phyloP scores from a whole-genome alignment of 2,329 filamentous ascomycete species.

The Tricladium varicosporioides region DNA sequence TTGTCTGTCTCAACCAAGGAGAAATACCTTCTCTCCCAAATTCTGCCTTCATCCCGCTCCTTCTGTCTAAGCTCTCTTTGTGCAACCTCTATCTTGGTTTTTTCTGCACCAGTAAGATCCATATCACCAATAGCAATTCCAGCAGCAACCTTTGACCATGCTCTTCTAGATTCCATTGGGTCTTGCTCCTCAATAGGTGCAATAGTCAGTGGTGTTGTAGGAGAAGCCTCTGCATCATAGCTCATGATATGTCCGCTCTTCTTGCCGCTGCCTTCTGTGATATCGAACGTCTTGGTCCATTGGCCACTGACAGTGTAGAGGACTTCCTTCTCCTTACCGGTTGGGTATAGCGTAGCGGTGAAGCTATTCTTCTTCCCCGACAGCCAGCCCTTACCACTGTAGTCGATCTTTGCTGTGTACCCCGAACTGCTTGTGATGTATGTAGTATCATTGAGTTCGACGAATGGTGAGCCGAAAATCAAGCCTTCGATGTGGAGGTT shows the following conservation, averaged over 20 bases:
- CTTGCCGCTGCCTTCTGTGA: conserved; percentile 65
- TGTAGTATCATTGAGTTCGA: conserved; percentile 82
- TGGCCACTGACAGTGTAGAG: conserved; percentile 84
- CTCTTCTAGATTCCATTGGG: conserved; percentile 80
- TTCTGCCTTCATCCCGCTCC: conserved; percentile 70
- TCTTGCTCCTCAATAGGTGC: conserved; percentile 77
- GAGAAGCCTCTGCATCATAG: conserved; percentile 57
- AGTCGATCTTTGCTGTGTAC: conserved; percentile 87
- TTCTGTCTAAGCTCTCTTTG: conserved; percentile 75
- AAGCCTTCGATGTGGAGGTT: conserved; percentile 91
- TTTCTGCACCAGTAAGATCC: conserved; percentile 74
- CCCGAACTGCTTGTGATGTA: conserved; percentile 86
- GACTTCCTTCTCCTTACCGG: conserved; percentile 68
- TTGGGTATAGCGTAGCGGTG: conserved; percentile 68
- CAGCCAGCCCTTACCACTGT: conserved; percentile 90
- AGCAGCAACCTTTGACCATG: conserved; percentile 82
- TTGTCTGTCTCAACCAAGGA: conserved; percentile 47
- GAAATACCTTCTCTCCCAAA: conserved; percentile 88
- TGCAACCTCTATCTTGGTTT: conserved; percentile 84
- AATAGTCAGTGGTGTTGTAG: conserved; percentile 67
- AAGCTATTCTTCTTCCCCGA: conserved; percentile 95
- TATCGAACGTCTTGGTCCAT: conserved; percentile 81
- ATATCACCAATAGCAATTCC: conserved; percentile 82
- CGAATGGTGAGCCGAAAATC: conserved; percentile 80
- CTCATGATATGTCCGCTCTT: conserved; percentile 53